Evolutionary conservation across 2,329 filamentous ascomycete genomes (phyloP).

Genomic region (Colletotrichum gloeosporioides): DNA sequence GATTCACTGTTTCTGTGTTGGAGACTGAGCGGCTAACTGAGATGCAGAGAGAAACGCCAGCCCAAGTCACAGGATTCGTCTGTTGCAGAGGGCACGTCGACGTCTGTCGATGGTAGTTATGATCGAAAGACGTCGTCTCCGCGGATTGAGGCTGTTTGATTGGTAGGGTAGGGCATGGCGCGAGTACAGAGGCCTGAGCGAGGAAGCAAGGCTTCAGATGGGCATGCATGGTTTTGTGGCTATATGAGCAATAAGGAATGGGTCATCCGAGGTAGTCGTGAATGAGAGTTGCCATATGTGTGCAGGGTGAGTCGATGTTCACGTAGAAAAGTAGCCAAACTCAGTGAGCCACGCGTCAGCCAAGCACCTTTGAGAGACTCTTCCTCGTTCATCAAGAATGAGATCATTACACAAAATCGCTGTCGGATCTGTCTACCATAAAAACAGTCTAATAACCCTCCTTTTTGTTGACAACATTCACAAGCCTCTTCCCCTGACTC

Average conservation of each 20-base stretch:
- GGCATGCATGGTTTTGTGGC: background rate
- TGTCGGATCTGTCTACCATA: background rate
- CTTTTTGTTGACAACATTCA: constrained; percentile 45
- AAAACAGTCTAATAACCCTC: constrained; percentile 5
- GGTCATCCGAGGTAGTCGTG: background rate
- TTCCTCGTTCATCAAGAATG: no score
- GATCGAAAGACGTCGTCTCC: background rate
- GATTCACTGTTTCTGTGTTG: accelerated
- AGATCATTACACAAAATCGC: background rate
- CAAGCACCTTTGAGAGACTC: no score
- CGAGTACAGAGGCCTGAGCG: background rate
- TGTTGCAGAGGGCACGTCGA: background rate
- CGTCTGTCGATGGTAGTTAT: background rate
- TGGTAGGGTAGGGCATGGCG: background rate
- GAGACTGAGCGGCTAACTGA: background rate
- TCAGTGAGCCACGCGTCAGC: background rate
- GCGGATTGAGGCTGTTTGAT: background rate
- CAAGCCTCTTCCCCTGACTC: constrained; percentile 39
- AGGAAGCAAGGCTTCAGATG: background rate
- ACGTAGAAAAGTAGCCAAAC: background rate
- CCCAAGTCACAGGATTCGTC: background rate
- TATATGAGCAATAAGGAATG: background rate
- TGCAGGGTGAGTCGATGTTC: background rate
- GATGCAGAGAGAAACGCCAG: background rate
- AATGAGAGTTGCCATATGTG: background rate